phyloP scores from a whole-genome alignment of 305 asterid genomes.

The Stenogyne calaminthoides region DNA sequence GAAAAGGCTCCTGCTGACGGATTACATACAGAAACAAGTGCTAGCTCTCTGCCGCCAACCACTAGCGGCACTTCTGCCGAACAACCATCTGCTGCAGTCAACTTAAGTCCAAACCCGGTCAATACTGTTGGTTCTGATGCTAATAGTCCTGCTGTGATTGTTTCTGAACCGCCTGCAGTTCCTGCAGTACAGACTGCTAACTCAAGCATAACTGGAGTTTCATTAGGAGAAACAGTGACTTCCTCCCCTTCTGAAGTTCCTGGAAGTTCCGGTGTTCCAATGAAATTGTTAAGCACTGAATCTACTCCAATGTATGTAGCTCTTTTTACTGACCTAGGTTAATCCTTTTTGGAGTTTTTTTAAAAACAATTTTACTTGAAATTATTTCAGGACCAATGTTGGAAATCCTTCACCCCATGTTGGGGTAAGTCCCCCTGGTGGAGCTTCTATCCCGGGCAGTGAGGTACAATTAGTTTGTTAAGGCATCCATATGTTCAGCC shows the following conservation, averaged over 20 bases:
- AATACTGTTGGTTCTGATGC: slow-evolving; percentile 55
- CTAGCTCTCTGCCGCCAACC: slow-evolving; percentile 46
- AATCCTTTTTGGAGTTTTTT: slow-evolving; percentile 7
- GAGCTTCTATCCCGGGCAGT: slow-evolving; percentile 65
- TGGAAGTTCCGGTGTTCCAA: slow-evolving; percentile 46
- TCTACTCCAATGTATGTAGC: slow-evolving; percentile 43
- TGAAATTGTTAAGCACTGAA: slow-evolving; percentile 36
- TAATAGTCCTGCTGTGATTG: slow-evolving; percentile 48
- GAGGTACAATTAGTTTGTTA: slow-evolving; percentile 54
- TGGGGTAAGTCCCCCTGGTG: slow-evolving; percentile 51
- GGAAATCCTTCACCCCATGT: slow-evolving; percentile 50
- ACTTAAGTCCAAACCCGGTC: slow-evolving; percentile 60
- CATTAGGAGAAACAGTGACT: slow-evolving; percentile 46
- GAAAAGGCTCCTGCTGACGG: slow-evolving; percentile 68
- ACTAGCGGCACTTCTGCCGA: slow-evolving; percentile 51
- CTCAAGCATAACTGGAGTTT: slow-evolving; percentile 42
- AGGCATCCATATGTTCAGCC: slow-evolving; percentile 23
- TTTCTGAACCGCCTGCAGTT: slow-evolving; percentile 57
- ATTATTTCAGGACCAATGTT: slow-evolving; percentile 45
- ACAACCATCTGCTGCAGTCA: slow-evolving; percentile 49
- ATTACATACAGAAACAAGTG: slow-evolving; percentile 45
- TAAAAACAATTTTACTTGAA: slow-evolving; percentile 22
- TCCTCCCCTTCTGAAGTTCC: slow-evolving; percentile 54
- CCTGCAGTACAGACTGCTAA: slow-evolving; percentile 45
- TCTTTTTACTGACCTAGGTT: slow-evolving; percentile 13